These are phyloP conservation scores for Metschnikowia kofuensis DNA, from an alignment of 805 yeast species.

Conservation along the genomic window DNA sequence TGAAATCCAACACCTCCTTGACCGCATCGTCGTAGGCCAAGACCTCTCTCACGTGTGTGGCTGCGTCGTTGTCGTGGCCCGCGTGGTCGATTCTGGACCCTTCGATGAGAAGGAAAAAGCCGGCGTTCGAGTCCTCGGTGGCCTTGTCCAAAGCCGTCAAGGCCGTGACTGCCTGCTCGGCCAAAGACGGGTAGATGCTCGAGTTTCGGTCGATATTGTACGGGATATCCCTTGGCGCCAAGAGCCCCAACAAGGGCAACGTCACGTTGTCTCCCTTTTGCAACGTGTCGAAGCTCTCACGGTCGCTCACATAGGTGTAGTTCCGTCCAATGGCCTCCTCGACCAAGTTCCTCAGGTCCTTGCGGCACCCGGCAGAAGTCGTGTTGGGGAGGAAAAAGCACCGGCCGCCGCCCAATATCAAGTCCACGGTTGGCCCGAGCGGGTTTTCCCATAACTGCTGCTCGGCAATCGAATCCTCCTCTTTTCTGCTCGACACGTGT, in stretches of 20 bases:
- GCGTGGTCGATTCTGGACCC: conserved; percentile 95
- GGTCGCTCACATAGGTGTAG: conserved; percentile 61
- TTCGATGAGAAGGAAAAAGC: conserved; percentile 82
- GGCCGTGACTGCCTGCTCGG: conserved; percentile 75
- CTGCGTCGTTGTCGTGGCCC: conserved; percentile 90
- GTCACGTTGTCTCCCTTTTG: conserved; percentile 59
- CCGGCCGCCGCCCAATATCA: conserved; percentile 89
- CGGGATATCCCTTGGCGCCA: conserved; percentile 77
- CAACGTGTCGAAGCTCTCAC: conserved; percentile 52
- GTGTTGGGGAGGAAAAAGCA: conserved; percentile 68
- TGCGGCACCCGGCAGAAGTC: conserved; percentile 57
- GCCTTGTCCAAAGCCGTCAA: conserved; percentile 63
- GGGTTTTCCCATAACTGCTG: conserved; percentile 82
- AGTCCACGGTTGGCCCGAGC: conserved; percentile 73
- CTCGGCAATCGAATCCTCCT: conserved; percentile 80
- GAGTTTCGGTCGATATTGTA: conserved; percentile 75
- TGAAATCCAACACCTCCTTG: conserved; percentile 66
- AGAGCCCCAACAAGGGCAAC: conserved; percentile 72
- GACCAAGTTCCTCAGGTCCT: conserved; percentile 65
- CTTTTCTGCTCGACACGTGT: conserved; percentile 69
- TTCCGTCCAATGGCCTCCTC: conserved; percentile 51
- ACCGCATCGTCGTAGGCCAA: conserved; percentile 83
- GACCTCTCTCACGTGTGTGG: conserved; percentile 89
- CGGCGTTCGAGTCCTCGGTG: conserved; percentile 68
- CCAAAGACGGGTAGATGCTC: conserved; percentile 64